phyloP scores from a whole-genome alignment of 257 asterid genomes.

The Solanum paucissectum region DNA sequence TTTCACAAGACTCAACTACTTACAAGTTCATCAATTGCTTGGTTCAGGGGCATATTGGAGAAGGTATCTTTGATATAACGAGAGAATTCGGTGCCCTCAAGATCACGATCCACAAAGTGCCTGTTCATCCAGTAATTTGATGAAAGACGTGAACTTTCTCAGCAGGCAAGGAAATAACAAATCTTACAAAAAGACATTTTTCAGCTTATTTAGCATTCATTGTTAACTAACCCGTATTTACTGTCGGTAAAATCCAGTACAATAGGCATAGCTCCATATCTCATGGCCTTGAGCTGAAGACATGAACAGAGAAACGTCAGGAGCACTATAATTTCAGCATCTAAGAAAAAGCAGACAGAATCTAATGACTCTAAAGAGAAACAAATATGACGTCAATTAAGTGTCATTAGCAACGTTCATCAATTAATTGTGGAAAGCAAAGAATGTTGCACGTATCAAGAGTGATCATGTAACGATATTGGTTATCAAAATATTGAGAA shows the following conservation, averaged over 20 bases:
- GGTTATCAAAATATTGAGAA: background rate
- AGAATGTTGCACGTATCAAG: background rate
- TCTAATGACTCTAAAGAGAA: background rate
- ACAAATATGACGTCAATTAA: background rate
- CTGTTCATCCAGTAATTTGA: constrained; percentile 22
- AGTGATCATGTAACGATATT: background rate
- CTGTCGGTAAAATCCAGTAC: constrained; percentile 22
- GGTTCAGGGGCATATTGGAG: constrained; percentile 35
- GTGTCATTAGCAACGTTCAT: background rate
- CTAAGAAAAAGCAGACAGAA: background rate
- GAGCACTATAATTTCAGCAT: background rate
- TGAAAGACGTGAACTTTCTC: background rate
- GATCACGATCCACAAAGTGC: constrained; percentile 21
- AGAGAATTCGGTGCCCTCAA: constrained; percentile 29
- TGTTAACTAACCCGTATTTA: constrained; percentile 30
- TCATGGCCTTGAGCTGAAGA: constrained; percentile 58
- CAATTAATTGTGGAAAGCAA: background rate
- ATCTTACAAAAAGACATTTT: background rate
- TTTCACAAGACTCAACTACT: background rate
- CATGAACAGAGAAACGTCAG: background rate
- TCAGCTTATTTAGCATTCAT: background rate
- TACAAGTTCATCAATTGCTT: constrained; percentile 68
- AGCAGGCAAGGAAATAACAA: background rate
- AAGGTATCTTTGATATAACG: constrained; percentile 34
- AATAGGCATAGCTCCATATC: constrained; percentile 62